Base-by-base conservation (phyloP, 805 yeast species). In the Komagataella pastoris region DNA sequence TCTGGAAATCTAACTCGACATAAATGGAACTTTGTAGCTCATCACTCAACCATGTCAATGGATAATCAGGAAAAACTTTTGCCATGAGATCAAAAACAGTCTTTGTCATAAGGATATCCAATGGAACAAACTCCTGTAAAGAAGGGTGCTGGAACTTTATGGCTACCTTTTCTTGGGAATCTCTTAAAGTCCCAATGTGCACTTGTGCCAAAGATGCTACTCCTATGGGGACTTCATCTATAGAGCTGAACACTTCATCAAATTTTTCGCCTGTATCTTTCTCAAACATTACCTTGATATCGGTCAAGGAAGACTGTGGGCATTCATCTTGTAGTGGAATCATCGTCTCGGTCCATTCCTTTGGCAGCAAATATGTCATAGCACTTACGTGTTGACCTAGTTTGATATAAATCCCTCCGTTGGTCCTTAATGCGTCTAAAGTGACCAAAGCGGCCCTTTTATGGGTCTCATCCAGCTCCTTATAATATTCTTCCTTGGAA, bases 121-220 rank as follows among this genome's bases (percentile, higher is more conserved):
- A 66, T 0, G 99, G 99, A 7, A 93, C 95, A 68, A 86, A 93
- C 58, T 85, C 86, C 48, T 80, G 76, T 51, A 93, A 70, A 2
- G 88, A 76, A 0, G 99, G 99, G 64, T 90, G 98, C 65, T 93
- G 99, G 46, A 91, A 77, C 61, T 93, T 93, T 19, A 93, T 96
- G 0, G 99, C 99, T 2, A 91, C 98, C 59, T 74, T 78, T 54
- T 81, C 75, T 1, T 85, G 87, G 1, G 73, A 74, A 3, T 63
- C 67, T 52, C 69, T 74, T 51, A 90, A 62, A 1, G 65, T 74
- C 0, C 95, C 99, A 21, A 72, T 68, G 67, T 93, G 98, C 4
- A 93, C 99, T 62, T 93, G 99, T 0, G 99, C 99, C 56, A 93
- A 72, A 0, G 97, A 88, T 0, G 99, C 99, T 4, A 88, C 95